phyloP scores from a whole-genome alignment of 2,329 filamentous ascomycete species.

The Aureobasidium uvarum region DNA sequence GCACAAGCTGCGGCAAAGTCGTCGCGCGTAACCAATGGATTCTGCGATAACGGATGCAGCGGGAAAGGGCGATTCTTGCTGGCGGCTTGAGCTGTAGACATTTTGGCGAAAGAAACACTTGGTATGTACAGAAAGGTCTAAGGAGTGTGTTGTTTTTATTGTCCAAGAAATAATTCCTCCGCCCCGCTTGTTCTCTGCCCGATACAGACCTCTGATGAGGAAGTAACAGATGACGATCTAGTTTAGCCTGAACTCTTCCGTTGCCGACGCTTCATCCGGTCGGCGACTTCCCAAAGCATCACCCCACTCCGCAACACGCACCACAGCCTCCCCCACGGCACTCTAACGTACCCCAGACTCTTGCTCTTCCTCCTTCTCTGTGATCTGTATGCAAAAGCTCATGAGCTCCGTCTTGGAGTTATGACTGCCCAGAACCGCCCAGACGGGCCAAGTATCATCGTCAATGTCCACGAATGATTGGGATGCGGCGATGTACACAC shows the following conservation, averaged over 20 bases:
- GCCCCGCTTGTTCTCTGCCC: background rate
- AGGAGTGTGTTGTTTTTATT: conserved; percentile 11
- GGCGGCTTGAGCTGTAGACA: conserved; percentile 33
- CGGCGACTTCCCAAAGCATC: background rate
- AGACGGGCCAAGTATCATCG: conserved; percentile 21
- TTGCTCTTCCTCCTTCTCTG: background rate
- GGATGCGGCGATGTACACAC: background rate
- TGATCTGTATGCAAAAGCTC: background rate
- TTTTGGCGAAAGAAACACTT: conserved; percentile 1
- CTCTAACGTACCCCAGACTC: conserved; percentile 10
- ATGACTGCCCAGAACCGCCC: conserved; percentile 13
- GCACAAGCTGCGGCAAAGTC: conserved; percentile 46
- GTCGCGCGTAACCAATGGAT: conserved; percentile 43
- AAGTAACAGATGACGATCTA: background rate
- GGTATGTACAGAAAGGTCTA: background rate
- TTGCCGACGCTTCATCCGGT: background rate
- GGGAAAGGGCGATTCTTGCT: conserved; percentile 45
- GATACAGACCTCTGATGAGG: background rate
- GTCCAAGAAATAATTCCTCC: background rate
- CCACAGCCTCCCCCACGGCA: background rate
- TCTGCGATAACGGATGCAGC: conserved; percentile 45
- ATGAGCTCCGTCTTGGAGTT: background rate
- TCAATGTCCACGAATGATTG: conserved; percentile 23
- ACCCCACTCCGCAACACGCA: conserved; percentile 7
- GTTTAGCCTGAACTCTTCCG: conserved; percentile 10